A percentile compares a stretch with the other conserved stretches of the same genome.
These are phyloP conservation scores for Strobilomyces confusus DNA, from an alignment of 768 basidiomycete species.

Conservation along the genomic window DNA sequence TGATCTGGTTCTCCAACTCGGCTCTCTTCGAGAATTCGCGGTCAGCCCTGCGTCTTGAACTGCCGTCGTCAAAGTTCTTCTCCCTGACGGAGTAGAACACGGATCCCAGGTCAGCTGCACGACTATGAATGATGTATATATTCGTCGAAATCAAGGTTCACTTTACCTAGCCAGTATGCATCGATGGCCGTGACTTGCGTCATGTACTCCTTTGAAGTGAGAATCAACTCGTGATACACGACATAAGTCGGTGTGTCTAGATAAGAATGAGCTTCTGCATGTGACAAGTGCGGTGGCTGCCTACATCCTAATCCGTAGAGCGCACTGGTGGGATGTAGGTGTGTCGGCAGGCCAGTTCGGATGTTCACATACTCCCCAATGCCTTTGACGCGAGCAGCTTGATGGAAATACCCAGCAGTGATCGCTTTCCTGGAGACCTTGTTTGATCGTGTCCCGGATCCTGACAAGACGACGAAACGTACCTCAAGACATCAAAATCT, in stretches of 20 bases:
- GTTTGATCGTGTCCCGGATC: constrained; percentile 1
- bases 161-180: constrained; percentile 91
- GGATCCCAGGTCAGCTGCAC: constrained; percentile 83
- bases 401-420: constrained; percentile 97
- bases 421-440: constrained; percentile 76
- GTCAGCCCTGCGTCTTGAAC: constrained; percentile 72
- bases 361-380: constrained; percentile 99
- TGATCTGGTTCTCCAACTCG: constrained; percentile 91
- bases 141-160: neutral
- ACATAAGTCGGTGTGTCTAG: constrained; percentile 94
- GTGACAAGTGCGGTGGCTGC: constrained; percentile 24
- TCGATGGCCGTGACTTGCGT: constrained; percentile 98
- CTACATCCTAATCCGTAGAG: constrained; percentile 93
- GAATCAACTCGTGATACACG: constrained; percentile 92
- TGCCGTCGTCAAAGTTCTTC: constrained; percentile 93
- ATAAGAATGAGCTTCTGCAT: constrained; percentile 1
- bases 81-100: constrained; percentile 98
- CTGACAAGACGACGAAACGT: constrained; percentile 12
- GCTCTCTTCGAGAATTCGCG: constrained; percentile 89
- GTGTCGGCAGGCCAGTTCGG: constrained; percentile 90
- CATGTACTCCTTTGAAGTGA: constrained; percentile 98
- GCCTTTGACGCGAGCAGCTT: constrained; percentile 96
- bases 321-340: constrained; percentile 95
- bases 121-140: constrained; percentile 4
- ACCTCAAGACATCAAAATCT: constrained; percentile 89